phyloP scores from a whole-genome alignment of 1,284 basidiomycete genomes.

The Tetrapyrgos nigripes region DNA sequence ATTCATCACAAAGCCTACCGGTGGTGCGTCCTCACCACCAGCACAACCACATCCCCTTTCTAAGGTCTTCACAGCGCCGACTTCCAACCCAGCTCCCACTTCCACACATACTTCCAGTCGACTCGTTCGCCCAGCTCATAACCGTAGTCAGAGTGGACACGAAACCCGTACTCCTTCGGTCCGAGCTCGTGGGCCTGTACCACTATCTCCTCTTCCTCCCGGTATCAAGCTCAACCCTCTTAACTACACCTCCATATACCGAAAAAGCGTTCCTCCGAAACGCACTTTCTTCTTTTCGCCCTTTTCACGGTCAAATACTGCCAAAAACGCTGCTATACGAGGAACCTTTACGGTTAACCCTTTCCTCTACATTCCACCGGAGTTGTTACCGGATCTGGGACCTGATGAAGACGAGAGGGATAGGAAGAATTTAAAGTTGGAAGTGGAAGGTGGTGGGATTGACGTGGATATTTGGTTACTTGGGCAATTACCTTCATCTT shows the following conservation, averaged over 20 bases:
- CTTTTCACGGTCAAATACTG: neutral
- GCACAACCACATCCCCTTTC: too few species aligned
- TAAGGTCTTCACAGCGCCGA: too few species aligned
- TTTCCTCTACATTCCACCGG: neutral
- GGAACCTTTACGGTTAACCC: conserved; percentile 1
- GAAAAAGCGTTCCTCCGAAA: neutral
- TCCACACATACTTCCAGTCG: too few species aligned
- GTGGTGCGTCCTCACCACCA: too few species aligned
- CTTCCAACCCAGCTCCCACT: too few species aligned
- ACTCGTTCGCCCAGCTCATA: too few species aligned
- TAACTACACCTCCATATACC: neutral
- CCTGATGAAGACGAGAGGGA: neutral
- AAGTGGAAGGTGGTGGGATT: neutral
- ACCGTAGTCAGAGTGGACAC: too few species aligned
- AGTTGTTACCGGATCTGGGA: neutral
- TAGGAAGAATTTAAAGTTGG: neutral
- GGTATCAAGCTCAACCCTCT: neutral
- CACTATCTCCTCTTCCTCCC: neutral
- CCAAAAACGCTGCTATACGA: neutral
- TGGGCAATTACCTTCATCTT: neutral
- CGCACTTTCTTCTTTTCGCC: neutral
- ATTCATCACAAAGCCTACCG: too few species aligned
- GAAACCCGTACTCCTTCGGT: too few species aligned
- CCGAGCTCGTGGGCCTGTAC: too few species aligned
- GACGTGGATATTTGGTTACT: conserved; percentile 1